A percentile compares a stretch with the other conserved stretches of the same genome.
These are phyloP conservation scores for Xylaria sp. DNA, from an alignment of 2,329 filamentous ascomycete genomes.

Conservation along the genomic window DNA sequence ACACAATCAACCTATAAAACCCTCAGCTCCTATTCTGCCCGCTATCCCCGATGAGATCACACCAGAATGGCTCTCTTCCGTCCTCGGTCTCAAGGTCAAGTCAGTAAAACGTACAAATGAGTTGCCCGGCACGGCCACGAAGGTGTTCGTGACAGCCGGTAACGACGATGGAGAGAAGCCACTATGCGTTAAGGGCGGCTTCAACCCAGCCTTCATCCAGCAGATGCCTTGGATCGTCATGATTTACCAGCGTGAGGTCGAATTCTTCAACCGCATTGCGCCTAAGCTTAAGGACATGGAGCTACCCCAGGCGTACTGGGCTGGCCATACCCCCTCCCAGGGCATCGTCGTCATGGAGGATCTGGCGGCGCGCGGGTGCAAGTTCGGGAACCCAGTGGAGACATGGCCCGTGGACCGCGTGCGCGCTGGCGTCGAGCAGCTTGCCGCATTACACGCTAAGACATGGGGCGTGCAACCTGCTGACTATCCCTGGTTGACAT, in stretches of 20 bases:
- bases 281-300: slow-evolving; percentile 40
- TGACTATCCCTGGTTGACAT: slow-evolving; percentile 48
- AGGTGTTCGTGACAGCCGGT: slow-evolving; percentile 40
- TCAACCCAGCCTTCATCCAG: slow-evolving; percentile 44
- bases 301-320: slow-evolving; percentile 43
- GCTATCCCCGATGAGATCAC: slow-evolving; percentile 40
- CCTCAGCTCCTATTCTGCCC: slow-evolving; percentile 31
- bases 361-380: slow-evolving; percentile 39
- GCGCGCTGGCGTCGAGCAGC: slow-evolving; percentile 48
- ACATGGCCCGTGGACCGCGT: slow-evolving; percentile 43
- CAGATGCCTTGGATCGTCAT: slow-evolving; percentile 43
- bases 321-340: slow-evolving; percentile 40
- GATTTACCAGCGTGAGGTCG: slow-evolving; percentile 45
- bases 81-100: slow-evolving; percentile 38
- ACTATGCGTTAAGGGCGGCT: slow-evolving; percentile 46
- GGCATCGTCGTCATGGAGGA: slow-evolving; percentile 47
- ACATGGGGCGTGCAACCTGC: slow-evolving; percentile 44
- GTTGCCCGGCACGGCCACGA: slow-evolving; percentile 42
- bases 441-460: slow-evolving; percentile 50
- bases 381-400: slow-evolving; percentile 40
- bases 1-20: slow-evolving; percentile 15
- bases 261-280: slow-evolving; percentile 45
- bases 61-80: slow-evolving; percentile 41
- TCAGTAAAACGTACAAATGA: slow-evolving; percentile 37
- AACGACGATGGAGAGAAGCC: slow-evolving; percentile 35